phyloP scores from a whole-genome alignment of 306 rosid species.

The Argentina anserina region DNA sequence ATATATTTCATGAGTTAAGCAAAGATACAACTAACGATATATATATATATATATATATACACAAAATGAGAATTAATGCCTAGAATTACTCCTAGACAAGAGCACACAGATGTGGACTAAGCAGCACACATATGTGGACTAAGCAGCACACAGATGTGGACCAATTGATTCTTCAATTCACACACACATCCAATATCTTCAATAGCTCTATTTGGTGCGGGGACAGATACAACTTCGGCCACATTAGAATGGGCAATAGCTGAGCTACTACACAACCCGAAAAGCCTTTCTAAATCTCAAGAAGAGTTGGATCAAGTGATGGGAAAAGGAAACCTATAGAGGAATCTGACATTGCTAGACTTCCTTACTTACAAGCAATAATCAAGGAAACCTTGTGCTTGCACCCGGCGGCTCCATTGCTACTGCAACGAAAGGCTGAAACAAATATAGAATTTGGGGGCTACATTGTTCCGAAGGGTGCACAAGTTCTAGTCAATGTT shows the following conservation, averaged over 20 bases:
- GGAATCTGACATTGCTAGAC: slow-evolving; percentile 23
- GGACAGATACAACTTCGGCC: slow-evolving; percentile 23
- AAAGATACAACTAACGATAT: too few relatives aligned
- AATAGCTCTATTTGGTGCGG: slow-evolving; percentile 26
- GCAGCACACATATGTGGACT: too few relatives aligned
- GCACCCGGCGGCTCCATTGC: slow-evolving; percentile 15
- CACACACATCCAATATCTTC: too few relatives aligned
- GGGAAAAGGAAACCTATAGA: slow-evolving; percentile 21
- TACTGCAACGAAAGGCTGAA: slow-evolving; percentile 19
- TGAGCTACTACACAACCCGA: slow-evolving; percentile 22
- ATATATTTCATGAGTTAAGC: too few relatives aligned
- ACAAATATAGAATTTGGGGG: slow-evolving; percentile 16
- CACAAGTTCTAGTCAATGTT: slow-evolving; percentile 25
- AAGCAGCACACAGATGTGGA: too few relatives aligned
- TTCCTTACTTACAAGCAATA: slow-evolving; percentile 33
- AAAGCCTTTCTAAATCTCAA: slow-evolving; percentile 16
- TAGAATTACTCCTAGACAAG: too few relatives aligned
- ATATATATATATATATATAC: too few relatives aligned
- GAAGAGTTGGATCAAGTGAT: slow-evolving; percentile 11
- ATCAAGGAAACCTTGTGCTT: slow-evolving; percentile 28
- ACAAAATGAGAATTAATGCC: too few relatives aligned
- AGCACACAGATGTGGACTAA: too few relatives aligned
- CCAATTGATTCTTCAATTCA: too few relatives aligned
- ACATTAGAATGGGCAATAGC: slow-evolving; percentile 36
- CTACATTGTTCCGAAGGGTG: slow-evolving; percentile 17